Evolutionary conservation across 2,329 filamentous ascomycete genomes (phyloP), one percentile per base, ranked within the genome.

Genomic region (Ciborinia camelliae): DNA sequence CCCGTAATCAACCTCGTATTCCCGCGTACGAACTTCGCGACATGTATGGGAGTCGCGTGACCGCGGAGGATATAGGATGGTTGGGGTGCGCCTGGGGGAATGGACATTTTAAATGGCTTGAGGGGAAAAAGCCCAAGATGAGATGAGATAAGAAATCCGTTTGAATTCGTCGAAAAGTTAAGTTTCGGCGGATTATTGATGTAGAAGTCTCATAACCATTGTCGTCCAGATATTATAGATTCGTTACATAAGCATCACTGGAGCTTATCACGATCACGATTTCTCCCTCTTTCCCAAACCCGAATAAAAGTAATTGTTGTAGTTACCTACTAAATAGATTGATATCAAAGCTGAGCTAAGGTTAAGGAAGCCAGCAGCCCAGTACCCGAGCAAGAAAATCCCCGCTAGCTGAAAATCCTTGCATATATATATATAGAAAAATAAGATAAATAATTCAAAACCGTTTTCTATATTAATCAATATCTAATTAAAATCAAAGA

Each of bases 1-100:
- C 90, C 94, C 0, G 92, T 95, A 15, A 91, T 80, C 7, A 99
- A 86, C 41, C 91, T 88, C 65, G 85, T 82, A 75, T 97, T 97
- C 48, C 79, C 76, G 62, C 85, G 83, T 70, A 91, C 81, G 74
- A 98, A 94, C 61, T 84, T 79, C 4, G 93, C 82, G 26, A 86
- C 85, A 74, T 97, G 92, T 55, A 97, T 87, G 69, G 92, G 87
- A 0, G 90, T 83, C 63, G 85, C 84, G 79, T 98, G 95, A 61
- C 95, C 95, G 68, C 95, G 90, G 45, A 99, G 84, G 66, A 98
- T 86, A 75, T 89, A 75, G 10, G 72, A 66, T 45, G 74, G 73
- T 59, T 74, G 72, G 26, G 61, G 61, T 18, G 54, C 54, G 35
- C 72, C 70, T 23, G 73, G 69, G 15, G 72, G 71, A 32, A 71